Evolutionary conservation across 2,329 filamentous ascomycete species (phyloP).

Genomic region (Rhexocercosporidium sp.): DNA sequence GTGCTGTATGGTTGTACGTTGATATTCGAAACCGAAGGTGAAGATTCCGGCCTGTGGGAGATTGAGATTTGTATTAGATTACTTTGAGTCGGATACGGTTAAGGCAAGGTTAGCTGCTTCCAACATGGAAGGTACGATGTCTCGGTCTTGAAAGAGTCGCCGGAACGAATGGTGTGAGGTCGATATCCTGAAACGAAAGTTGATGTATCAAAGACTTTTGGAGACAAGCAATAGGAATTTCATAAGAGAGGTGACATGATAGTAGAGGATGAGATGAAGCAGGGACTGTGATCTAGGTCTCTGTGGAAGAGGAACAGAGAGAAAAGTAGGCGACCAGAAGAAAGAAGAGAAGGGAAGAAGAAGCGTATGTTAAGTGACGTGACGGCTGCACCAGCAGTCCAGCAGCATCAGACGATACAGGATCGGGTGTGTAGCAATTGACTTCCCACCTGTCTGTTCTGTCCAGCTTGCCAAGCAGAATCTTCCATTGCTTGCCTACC

Average conservation of each 20-base stretch:
- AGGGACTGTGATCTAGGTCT: neutral
- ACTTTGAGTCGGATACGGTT: conserved; percentile 4
- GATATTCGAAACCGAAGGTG: neutral
- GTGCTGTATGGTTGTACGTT: neutral
- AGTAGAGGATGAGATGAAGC: neutral
- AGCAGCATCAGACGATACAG: neutral
- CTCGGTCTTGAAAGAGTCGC: conserved; percentile 13
- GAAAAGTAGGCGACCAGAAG: neutral
- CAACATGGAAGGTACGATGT: conserved; percentile 19
- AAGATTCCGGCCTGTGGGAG: conserved; percentile 8
- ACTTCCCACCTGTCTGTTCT: neutral
- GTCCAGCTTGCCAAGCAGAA: neutral
- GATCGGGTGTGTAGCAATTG: neutral
- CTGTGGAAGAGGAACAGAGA: neutral
- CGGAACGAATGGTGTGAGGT: neutral
- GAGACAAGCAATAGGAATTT: neutral
- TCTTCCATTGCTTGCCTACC: neutral
- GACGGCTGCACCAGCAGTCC: neutral
- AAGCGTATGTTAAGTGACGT: neutral
- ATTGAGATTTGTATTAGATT: neutral
- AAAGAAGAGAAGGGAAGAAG: neutral
- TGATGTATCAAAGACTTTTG: neutral
- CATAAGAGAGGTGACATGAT: conserved; percentile 7
- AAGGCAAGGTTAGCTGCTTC: conserved; percentile 1
- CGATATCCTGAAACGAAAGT: conserved; percentile 15